phyloP scores from a whole-genome alignment of 2,329 filamentous ascomycete species.

The Xylaria multiplex region DNA sequence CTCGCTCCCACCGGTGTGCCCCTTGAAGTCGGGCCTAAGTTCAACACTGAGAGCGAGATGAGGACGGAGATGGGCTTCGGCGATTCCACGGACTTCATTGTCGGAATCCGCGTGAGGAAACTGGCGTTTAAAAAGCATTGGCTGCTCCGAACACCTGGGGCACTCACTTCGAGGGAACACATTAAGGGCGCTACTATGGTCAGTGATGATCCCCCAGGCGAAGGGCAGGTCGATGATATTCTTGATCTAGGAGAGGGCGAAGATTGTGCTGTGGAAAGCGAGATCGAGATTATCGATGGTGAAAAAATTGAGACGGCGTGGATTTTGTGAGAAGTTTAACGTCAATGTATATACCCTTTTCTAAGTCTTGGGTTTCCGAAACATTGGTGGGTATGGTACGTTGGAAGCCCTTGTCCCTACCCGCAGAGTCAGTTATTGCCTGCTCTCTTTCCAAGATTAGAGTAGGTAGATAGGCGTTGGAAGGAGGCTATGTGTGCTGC shows the following conservation, averaged over 20 bases:
- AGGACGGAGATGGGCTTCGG: background rate
- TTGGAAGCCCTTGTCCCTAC: too few species aligned
- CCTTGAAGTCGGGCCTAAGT: background rate
- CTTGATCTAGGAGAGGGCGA: background rate
- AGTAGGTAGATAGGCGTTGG: too few species aligned
- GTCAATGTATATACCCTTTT: too few species aligned
- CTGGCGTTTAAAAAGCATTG: slow-evolving; percentile 1
- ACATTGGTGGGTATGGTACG: too few species aligned
- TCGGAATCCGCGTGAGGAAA: background rate
- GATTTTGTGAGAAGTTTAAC: too few species aligned
- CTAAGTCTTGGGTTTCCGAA: too few species aligned
- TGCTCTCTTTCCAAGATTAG: too few species aligned
- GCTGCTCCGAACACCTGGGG: background rate
- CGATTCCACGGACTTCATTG: background rate
- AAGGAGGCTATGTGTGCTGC: too few species aligned
- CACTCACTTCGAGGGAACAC: background rate
- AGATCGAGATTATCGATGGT: too few species aligned
- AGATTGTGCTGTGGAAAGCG: too few species aligned
- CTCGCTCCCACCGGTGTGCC: background rate
- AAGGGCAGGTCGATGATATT: background rate
- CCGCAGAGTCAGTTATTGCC: too few species aligned
- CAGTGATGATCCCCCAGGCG: background rate
- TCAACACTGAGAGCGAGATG: background rate
- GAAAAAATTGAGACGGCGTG: too few species aligned
- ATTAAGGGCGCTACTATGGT: slow-evolving; percentile 7